A percentile compares a stretch with the other conserved stretches of the same genome.
Conservation (phyloP, 2,329 filamentous ascomycete species). For the Dothideomycetes sp. region DNA sequence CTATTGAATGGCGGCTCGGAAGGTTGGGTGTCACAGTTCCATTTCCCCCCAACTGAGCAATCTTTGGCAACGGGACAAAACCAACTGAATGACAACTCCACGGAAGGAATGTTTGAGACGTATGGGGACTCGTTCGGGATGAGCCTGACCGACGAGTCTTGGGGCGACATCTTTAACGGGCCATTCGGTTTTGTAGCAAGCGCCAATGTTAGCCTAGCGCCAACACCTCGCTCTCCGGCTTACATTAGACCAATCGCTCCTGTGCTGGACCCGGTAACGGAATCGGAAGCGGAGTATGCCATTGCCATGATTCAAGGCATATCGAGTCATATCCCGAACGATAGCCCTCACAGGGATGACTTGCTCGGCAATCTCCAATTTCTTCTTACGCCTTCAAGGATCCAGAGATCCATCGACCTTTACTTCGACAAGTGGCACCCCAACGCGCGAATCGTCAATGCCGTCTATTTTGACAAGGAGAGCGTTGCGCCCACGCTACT, state of each 20-base stretch:
- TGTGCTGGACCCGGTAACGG: background rate
- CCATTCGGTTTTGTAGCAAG: too few species aligned
- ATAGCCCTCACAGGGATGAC: background rate
- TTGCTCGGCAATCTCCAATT: background rate
- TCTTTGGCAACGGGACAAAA: background rate
- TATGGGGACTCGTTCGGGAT: background rate
- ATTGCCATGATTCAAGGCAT: background rate
- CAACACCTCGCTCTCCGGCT: too few species aligned
- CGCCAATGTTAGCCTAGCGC: too few species aligned
- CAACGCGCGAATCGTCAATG: background rate
- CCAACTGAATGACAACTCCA: background rate
- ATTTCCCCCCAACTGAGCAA: background rate
- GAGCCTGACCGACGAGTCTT: too few species aligned
- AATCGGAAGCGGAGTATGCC: too few species aligned
- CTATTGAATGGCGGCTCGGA: background rate
- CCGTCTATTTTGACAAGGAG: background rate
- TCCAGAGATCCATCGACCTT: background rate
- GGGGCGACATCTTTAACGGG: too few species aligned
- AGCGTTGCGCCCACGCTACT: background rate
- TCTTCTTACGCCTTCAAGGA: background rate
- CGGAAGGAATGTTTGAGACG: background rate
- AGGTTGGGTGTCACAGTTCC: background rate
- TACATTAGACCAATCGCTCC: too few species aligned
- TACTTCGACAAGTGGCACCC: background rate
- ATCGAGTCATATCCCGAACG: background rate